Evolutionary conservation across 805 yeast species (phyloP).

Genomic region (Monosporozyma solicola): DNA sequence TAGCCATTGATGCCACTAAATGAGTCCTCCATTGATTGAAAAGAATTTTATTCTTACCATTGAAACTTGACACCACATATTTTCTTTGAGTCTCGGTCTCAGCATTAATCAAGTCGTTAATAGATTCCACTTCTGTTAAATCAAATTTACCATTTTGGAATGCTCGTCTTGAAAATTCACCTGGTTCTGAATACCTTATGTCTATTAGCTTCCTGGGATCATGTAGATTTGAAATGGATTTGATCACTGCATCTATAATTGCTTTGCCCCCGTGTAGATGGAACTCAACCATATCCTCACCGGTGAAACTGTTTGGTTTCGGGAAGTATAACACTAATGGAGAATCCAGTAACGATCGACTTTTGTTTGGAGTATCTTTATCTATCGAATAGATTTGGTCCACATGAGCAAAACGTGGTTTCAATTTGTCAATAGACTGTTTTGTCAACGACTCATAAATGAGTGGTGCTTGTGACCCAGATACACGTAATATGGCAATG

Average conservation of each 20-base stretch:
- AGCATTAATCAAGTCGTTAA: conserved; percentile 80
- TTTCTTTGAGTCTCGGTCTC: conserved; percentile 85
- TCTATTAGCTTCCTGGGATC: conserved; percentile 30
- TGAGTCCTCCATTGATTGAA: conserved; percentile 60
- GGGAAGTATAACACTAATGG: conserved; percentile 63
- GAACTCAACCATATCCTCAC: conserved; percentile 84
- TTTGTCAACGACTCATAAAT: conserved; percentile 42
- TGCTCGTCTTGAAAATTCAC: conserved; percentile 85
- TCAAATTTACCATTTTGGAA: conserved; percentile 79
- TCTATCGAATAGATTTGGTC: conserved; percentile 39
- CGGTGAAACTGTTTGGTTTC: conserved; percentile 77
- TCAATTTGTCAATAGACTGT: conserved; percentile 27
- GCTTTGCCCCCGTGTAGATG: conserved; percentile 94
- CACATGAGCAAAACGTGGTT: conserved; percentile 48
- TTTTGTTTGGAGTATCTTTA: background rate
- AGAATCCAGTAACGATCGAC: conserved; percentile 52
- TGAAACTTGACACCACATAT: conserved; percentile 63
- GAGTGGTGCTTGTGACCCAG: conserved; percentile 55
- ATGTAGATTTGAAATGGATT: conserved; percentile 50
- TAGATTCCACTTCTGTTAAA: conserved; percentile 84
- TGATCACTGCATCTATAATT: conserved; percentile 56
- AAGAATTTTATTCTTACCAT: conserved; percentile 51
- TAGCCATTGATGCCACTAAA: conserved; percentile 58
- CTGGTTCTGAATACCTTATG: conserved; percentile 81
- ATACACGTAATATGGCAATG: conserved; percentile 72